Evolutionary conservation across 192 early-diverging fungal genomes (phyloP), one percentile per base, ranked within the genome.

Genomic region (Geranomyces michiganensis): DNA sequence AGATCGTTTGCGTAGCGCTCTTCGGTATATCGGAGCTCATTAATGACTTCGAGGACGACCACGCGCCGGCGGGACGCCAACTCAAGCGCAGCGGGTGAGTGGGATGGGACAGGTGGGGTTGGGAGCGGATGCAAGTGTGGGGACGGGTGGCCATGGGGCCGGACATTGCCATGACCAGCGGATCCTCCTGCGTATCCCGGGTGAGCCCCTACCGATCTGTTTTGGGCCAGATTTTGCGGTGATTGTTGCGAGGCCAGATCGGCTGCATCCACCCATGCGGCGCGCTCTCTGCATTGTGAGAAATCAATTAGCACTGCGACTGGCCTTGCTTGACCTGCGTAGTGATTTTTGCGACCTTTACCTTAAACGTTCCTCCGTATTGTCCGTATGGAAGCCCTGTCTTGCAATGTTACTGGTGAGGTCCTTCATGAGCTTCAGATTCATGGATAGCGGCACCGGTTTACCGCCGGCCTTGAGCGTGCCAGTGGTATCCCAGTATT

Each of bases 331-430:
- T n/a, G n/a, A n/a, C n/a, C n/a, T n/a, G n/a, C n/a, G n/a, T n/a
- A n/a, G n/a, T n/a, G n/a, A n/a, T n/a, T n/a, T n/a, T 67, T 17
- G 46, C 44, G 32, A 12, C 0, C 30, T 19, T 29, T 56, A 59
- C 68, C 68, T 59, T 22, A 70, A 46, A 6, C 30, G 55, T 31
- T 56, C 51, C 43, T 70, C 68, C 1, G 21, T 22, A 9, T 58
- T 43, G 24, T 70, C 56, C 5, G n/a, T 29, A 43, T 70, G 24
- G 43, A 33, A 70, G 45, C 41, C 47, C 43, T 70, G 47, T 60
- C 60, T 56, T n/a, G 68, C 68, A 33, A 70, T 70, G 55, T 70
- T 70, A 21, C 47, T 56, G 41, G 68, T 70, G 8, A 70, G 43
- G 0, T 19, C 30, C 26, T 70, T 70, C 68, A 70, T 70, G 13